Conservation (phyloP, 108 stramenopile genomes). For the Pseudonitzschia multistriata region DNA sequence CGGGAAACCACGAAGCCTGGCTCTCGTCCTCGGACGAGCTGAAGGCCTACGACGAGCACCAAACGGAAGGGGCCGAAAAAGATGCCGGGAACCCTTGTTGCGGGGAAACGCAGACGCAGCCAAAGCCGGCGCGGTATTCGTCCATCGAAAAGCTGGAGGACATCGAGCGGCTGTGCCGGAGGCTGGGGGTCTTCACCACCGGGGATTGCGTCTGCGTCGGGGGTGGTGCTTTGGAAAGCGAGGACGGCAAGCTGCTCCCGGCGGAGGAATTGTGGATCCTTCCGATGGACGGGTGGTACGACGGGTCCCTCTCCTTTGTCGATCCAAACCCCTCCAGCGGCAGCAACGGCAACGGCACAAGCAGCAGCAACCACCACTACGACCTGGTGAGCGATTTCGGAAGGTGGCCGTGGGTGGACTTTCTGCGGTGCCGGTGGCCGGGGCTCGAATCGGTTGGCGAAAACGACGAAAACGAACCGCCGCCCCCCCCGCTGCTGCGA, state of each 20-base stretch:
- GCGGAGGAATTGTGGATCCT: slow-evolving; percentile 27
- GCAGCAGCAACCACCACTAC: slow-evolving; percentile 3
- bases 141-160: slow-evolving; percentile 35
- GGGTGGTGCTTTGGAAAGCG: background rate
- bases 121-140: background rate
- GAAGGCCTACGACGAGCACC: slow-evolving; percentile 6
- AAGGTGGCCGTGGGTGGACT: slow-evolving; percentile 63
- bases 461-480: background rate
- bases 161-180: slow-evolving; percentile 32
- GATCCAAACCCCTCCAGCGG: background rate
- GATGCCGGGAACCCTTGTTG: background rate
- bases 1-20: slow-evolving; percentile 73
- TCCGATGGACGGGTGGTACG: slow-evolving; percentile 57
- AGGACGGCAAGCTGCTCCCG: background rate
- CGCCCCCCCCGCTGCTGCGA: background rate
- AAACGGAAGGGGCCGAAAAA: background rate
- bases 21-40: slow-evolving; percentile 16
- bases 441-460: background rate
- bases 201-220: slow-evolving; percentile 22
- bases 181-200: slow-evolving; percentile 40
- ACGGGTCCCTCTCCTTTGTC: slow-evolving; percentile 40
- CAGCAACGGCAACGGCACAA: background rate
- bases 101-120: background rate
- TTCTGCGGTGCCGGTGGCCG: slow-evolving; percentile 49
- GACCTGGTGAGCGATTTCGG: slow-evolving; percentile 47